Percentiles rank a stretch among this genome's conserved stretches.
Evolutionary conservation across 495 filamentous ascomycete genomes (phyloP).

Genomic region (Hypoxylon subgilvum): DNA sequence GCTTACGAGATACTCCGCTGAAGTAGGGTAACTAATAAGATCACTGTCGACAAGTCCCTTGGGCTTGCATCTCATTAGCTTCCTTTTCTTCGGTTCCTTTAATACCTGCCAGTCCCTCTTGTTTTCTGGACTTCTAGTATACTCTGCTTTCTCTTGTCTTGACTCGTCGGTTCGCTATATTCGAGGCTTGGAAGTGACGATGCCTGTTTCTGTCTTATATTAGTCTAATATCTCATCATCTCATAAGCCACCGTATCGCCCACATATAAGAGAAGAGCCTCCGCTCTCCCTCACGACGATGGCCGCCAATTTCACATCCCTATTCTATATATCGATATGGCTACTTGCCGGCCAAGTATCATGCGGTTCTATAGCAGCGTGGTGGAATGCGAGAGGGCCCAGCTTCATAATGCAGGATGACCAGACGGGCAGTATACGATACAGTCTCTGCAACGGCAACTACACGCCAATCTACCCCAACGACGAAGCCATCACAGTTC

Average conservation of each 20-base stretch:
- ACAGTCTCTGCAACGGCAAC: slow-evolving; percentile 41
- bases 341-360: slow-evolving; percentile 33
- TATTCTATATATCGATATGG: slow-evolving; percentile 31
- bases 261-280: slow-evolving; percentile 3
- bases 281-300: slow-evolving; percentile 12
- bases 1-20: slow-evolving; percentile 17
- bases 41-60: too few species aligned
- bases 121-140: not conserved
- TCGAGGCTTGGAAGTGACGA: not conserved
- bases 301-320: slow-evolving; percentile 14
- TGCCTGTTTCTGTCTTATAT: slow-evolving; percentile 11
- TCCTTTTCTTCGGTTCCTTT: not conserved
- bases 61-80: not conserved
- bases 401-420: slow-evolving; percentile 40
- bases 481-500: slow-evolving; percentile 23
- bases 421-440: slow-evolving; percentile 36
- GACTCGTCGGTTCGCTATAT: not conserved
- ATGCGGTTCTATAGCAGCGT: slow-evolving; percentile 39
- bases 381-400: slow-evolving; percentile 35
- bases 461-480: slow-evolving; percentile 38
- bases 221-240: slow-evolving; percentile 7
- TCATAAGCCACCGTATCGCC: slow-evolving; percentile 4
- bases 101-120: not conserved
- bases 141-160: not conserved
- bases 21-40: too few species aligned